phyloP scores from a whole-genome alignment of 1,284 basidiomycete species.

The Cryptococcus sp. region DNA sequence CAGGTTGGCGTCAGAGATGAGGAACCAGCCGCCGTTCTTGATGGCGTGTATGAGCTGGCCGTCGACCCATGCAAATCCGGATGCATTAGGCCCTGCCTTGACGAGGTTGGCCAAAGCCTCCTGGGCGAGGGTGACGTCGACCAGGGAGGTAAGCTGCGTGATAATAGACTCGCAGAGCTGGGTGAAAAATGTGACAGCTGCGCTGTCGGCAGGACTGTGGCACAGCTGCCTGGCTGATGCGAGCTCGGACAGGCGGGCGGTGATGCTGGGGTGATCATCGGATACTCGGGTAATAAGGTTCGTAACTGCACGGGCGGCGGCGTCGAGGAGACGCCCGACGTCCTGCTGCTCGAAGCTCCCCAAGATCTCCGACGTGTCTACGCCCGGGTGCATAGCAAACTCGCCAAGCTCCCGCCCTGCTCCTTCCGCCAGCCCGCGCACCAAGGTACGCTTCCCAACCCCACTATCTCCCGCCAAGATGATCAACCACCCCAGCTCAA shows the following conservation, averaged over 20 bases:
- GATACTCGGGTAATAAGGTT: slow-evolving; percentile 19
- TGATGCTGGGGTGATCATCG: slow-evolving; percentile 18
- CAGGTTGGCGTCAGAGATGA: slow-evolving; percentile 90
- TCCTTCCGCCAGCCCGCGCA: slow-evolving; percentile 68
- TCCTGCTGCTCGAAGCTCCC: slow-evolving; percentile 95
- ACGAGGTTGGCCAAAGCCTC: slow-evolving; percentile 48
- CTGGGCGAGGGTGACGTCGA: slow-evolving; percentile 17
- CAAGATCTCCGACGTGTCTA: slow-evolving; percentile 90
- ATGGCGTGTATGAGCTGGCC: slow-evolving; percentile 89
- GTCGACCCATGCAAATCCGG: slow-evolving; percentile 89
- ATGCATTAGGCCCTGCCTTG: slow-evolving; percentile 49
- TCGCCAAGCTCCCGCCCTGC: slow-evolving; percentile 69
- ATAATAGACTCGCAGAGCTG: slow-evolving; percentile 3
- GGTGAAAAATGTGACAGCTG: slow-evolving; percentile 14
- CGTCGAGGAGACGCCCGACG: slow-evolving; percentile 25
- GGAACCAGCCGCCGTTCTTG: slow-evolving; percentile 81
- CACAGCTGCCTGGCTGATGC: slow-evolving; percentile 18
- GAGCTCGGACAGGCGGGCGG: slow-evolving; percentile 15
- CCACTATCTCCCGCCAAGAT: slow-evolving; percentile 76
- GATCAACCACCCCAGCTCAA: slow-evolving; percentile 78
- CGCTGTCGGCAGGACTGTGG: slow-evolving; percentile 12
- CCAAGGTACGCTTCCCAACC: slow-evolving; percentile 76
- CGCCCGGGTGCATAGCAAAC: slow-evolving; percentile 78
- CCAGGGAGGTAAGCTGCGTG: slow-evolving; percentile 7
- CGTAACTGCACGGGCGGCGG: slow-evolving; percentile 10